Evolutionary conservation across 2,329 filamentous ascomycete genomes (phyloP).

Genomic region (Calonectria leucothoes): DNA sequence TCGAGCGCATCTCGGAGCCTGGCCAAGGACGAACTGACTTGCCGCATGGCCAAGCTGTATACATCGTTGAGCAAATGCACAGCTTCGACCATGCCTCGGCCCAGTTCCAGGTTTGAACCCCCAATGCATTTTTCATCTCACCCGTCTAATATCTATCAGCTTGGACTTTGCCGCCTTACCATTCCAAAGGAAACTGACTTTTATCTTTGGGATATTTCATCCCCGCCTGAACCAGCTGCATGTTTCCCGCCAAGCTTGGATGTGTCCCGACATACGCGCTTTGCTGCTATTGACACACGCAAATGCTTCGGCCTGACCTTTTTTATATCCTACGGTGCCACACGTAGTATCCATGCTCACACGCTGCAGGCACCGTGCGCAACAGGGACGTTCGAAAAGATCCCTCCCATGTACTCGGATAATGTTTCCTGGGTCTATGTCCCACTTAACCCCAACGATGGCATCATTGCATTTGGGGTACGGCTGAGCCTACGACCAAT

Average conservation of each 20-base stretch:
- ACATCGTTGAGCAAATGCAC: not conserved
- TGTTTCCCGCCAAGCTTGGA: not conserved
- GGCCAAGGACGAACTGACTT: not conserved
- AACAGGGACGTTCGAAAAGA: not conserved
- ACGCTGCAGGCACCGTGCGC: constrained; percentile 1
- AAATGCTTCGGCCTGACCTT: constrained; percentile 2
- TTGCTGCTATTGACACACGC: not conserved
- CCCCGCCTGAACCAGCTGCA: not conserved
- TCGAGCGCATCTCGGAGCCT: not conserved
- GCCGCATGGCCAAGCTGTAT: not conserved
- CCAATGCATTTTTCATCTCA: not conserved
- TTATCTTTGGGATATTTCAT: constrained; percentile 5
- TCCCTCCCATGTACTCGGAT: not conserved
- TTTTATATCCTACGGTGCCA: constrained; percentile 1
- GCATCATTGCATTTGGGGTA: constrained; percentile 1
- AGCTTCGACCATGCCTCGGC: not conserved
- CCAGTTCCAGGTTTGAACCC: not conserved
- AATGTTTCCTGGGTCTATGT: constrained; percentile 4
- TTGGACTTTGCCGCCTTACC: not conserved
- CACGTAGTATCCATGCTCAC: not conserved
- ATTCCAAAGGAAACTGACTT: not conserved
- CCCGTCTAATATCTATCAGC: not conserved
- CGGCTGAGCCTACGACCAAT: not conserved
- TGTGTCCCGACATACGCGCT: not conserved
- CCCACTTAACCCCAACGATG: not conserved